A percentile compares a stretch with the other conserved stretches of the same genome.
These are phyloP conservation scores for Chytridiales sp. DNA, from an alignment of 371 early-diverging fungal genomes.

Conservation along the genomic window DNA sequence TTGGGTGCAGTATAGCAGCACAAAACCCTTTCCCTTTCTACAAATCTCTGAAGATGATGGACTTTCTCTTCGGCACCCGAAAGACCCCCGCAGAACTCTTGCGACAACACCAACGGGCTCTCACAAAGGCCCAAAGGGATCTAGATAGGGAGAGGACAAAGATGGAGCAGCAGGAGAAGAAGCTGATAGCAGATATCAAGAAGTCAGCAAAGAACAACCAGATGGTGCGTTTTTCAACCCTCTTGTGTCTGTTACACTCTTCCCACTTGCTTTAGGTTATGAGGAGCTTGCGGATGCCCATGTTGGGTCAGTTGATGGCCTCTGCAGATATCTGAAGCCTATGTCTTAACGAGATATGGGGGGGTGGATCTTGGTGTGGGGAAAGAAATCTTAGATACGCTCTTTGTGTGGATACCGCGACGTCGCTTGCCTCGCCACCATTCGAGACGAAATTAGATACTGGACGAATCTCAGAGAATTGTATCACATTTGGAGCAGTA, in stretches of 20 bases:
- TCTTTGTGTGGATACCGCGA: too few relatives aligned
- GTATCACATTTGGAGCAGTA: too few relatives aligned
- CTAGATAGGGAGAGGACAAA: slow-evolving; percentile 87
- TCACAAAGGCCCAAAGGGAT: slow-evolving; percentile 89
- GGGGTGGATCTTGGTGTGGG: not conserved
- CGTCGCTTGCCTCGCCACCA: too few relatives aligned
- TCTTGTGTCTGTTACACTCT: too few relatives aligned
- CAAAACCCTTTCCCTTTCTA: not conserved
- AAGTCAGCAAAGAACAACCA: slow-evolving; percentile 88
- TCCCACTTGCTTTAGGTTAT: too few relatives aligned
- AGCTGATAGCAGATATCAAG: slow-evolving; percentile 88
- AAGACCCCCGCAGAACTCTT: slow-evolving; percentile 82
- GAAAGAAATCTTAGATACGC: too few relatives aligned
- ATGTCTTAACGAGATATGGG: too few relatives aligned
- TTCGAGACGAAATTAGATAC: too few relatives aligned
- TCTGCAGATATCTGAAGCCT: too few relatives aligned
- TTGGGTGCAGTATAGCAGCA: not conserved
- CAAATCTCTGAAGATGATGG: slow-evolving; percentile 25
- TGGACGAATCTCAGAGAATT: too few relatives aligned
- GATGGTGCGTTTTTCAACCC: slow-evolving; percentile 79
- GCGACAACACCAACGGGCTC: slow-evolving; percentile 85
- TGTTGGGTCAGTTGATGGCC: too few relatives aligned
- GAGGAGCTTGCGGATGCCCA: too few relatives aligned
- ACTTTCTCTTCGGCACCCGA: slow-evolving; percentile 42
- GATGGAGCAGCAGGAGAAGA: slow-evolving; percentile 93